Conservation (phyloP, 2,329 filamentous ascomycete species). For the Alternaria triticimaculans region DNA sequence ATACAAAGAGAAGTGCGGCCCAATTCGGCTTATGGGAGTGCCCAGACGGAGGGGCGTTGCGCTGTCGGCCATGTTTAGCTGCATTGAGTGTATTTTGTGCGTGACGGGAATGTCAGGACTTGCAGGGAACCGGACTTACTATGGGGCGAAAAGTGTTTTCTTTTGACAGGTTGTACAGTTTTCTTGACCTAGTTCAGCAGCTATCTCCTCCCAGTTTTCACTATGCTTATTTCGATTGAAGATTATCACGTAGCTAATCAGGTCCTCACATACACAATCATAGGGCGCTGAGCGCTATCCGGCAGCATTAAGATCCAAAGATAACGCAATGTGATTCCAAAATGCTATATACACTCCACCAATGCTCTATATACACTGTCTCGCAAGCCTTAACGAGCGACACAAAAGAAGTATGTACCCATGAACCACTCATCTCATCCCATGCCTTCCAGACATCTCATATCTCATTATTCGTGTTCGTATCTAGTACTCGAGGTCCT, state of each 20-base stretch:
- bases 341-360: not conserved
- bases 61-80: not conserved
- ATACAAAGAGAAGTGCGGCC: not conserved
- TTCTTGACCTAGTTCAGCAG: too few species aligned
- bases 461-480: not conserved
- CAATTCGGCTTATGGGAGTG: not conserved
- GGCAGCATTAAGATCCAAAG: not conserved
- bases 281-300: not conserved
- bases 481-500: slow-evolving; percentile 11
- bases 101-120: fast-evolving
- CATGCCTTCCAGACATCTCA: not conserved
- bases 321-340: not conserved
- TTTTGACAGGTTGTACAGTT: too few species aligned
- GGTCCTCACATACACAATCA: too few species aligned
- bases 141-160: not conserved
- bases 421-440: not conserved
- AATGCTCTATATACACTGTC: not conserved
- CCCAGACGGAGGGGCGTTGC: not conserved
- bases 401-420: not conserved
- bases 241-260: too few species aligned
- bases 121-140: fast-evolving
- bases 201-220: not conserved
- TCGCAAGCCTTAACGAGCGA: not conserved
- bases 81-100: not conserved
- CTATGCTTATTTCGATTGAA: too few species aligned